Evolutionary conservation across 306 rosid genomes (phyloP), one percentile per base, ranked within the genome.

Genomic region (Prunus fruticosa): DNA sequence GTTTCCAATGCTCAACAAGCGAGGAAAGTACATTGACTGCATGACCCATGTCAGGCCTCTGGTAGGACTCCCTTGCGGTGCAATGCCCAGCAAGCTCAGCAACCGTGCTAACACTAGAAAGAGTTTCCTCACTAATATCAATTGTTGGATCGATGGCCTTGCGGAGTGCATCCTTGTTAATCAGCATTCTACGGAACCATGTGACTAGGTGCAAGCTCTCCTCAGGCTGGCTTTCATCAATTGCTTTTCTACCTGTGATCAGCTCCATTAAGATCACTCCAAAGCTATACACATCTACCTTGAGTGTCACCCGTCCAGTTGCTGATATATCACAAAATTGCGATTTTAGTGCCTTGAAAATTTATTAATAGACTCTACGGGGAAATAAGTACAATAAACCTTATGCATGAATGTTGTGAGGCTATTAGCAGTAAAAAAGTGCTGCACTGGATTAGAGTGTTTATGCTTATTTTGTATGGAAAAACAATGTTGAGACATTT

Each of bases 181-280:
- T 11, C 51, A 76, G 52, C 89, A 84, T 83, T 85, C 85, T 86
- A 4, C 97, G 89, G 69, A 92, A 95, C 96, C 97, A 92, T 32
- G 96, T 53, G 46, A 89, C 97, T 14, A 95, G 93, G 82, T 92
- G 97, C 64, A 92, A 19, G 66, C 89, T 79, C 68, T 95, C 98
- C 80, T 92, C 98, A 6, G 96, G 84, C 72, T 81, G 89, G 64
- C 79, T 86, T 0, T 90, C 88, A 53, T 95, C 98, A 6, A 95
- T 85, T 57, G 97, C 97, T 76, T 69, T 90, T 64, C 97, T 80
- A 54, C 98, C 97, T 0, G 93, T 86, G 69, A 95, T 79, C 64
- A 95, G 71, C 84, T 95, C 98, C 98, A 95, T 90, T 3, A 95
- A 84, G 71, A 95, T 89, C 78, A 95, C 98, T n/a, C 98, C 98